phyloP scores from a whole-genome alignment of 2,329 filamentous ascomycete genomes.

The Penicillium sp. region DNA sequence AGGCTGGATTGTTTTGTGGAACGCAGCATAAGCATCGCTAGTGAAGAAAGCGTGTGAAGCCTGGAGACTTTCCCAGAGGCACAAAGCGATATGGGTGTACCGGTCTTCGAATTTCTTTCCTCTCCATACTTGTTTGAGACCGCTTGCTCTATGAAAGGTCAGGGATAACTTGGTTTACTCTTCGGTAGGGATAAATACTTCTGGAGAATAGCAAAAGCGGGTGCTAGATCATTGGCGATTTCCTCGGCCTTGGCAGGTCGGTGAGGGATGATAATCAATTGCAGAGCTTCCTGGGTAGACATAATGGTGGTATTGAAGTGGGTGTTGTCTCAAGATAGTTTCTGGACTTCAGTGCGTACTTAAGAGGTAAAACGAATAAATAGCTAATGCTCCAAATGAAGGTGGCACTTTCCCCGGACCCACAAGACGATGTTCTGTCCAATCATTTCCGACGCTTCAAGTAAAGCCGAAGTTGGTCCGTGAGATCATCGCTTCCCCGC shows the following conservation, averaged over 20 bases:
- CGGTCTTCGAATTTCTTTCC: not conserved
- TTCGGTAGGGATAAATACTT: not conserved
- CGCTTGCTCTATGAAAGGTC: not conserved
- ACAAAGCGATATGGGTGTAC: not conserved
- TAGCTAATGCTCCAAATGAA: not conserved
- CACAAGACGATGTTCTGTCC: not conserved
- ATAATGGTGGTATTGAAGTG: not conserved
- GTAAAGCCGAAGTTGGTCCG: not conserved
- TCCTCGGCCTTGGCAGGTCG: not conserved
- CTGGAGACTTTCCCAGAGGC: not conserved
- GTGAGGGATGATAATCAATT: not conserved
- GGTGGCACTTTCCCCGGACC: not conserved
- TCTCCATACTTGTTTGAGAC: not conserved
- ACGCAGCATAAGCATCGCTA: not conserved
- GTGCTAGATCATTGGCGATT: not conserved
- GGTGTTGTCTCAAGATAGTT: not conserved
- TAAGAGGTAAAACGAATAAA: not conserved
- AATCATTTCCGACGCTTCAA: not conserved
- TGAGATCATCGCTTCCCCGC: not conserved
- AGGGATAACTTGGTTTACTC: not conserved
- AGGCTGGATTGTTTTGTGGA: not conserved
- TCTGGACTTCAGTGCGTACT: not conserved
- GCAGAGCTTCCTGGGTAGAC: not conserved
- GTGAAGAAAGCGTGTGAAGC: not conserved
- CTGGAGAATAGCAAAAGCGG: not conserved